Conservation (phyloP, 2,329 filamentous ascomycete genomes). For the Talaromyces sp. region DNA sequence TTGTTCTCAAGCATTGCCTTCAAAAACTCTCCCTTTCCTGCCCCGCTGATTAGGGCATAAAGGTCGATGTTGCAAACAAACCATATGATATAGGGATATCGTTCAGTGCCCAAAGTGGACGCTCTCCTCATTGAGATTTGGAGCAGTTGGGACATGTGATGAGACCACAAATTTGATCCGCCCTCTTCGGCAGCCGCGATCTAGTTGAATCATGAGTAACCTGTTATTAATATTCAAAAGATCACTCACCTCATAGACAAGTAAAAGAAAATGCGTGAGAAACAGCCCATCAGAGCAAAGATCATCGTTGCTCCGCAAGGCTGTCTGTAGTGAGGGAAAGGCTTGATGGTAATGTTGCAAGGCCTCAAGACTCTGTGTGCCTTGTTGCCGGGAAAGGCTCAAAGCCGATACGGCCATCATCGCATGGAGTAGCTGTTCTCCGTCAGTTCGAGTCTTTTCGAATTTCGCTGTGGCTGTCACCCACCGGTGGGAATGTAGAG, state of each 20-base stretch:
- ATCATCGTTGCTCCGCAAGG: conserved; percentile 42
- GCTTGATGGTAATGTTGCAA: conserved; percentile 53
- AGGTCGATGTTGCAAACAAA: conserved; percentile 51
- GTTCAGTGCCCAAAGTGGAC: conserved; percentile 38
- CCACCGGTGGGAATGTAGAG: conserved; percentile 46
- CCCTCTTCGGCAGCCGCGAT: conserved; percentile 43
- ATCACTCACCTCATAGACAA: conserved; percentile 49
- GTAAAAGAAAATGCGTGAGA: conserved; percentile 52
- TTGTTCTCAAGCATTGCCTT: conserved; percentile 43
- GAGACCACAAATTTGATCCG: conserved; percentile 48
- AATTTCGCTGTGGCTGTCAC: conserved; percentile 18
- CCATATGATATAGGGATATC: conserved; percentile 50
- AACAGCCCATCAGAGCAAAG: conserved; percentile 53
- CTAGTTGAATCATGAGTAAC: conserved; percentile 17
- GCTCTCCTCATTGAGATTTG: conserved; percentile 46
- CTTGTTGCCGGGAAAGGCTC: conserved; percentile 44
- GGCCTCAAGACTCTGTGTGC: conserved; percentile 43
- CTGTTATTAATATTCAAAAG: background rate
- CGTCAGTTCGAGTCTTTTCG: conserved; percentile 2
- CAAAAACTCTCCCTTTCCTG: conserved; percentile 47
- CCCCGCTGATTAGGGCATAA: conserved; percentile 50
- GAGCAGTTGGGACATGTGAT: conserved; percentile 49
- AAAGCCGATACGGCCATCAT: conserved; percentile 55
- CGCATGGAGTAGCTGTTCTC: conserved; percentile 48
- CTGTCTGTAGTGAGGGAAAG: conserved; percentile 43